phyloP scores from a whole-genome alignment of 257 asterid genomes.

The Primulina tabacum region DNA sequence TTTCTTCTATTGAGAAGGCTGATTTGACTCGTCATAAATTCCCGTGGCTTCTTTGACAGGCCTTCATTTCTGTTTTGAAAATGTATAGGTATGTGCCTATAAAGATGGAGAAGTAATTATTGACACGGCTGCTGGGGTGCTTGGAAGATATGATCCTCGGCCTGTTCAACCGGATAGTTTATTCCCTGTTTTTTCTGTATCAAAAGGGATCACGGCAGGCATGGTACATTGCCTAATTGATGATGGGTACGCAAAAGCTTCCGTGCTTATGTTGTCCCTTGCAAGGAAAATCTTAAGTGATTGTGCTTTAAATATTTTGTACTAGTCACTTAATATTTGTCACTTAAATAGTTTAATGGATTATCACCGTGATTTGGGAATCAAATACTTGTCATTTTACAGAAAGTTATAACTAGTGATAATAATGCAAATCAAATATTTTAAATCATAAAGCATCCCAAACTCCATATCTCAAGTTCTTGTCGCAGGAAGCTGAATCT shows the following conservation, averaged over 20 bases:
- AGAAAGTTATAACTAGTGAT: too few species aligned
- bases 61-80: slow-evolving; percentile 10
- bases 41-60: slow-evolving; percentile 12
- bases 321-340: not conserved
- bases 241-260: slow-evolving; percentile 59
- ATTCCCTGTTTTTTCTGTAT: slow-evolving; percentile 86
- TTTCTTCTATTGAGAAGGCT: slow-evolving; percentile 3
- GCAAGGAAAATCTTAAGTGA: slow-evolving; percentile 22
- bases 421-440: not conserved
- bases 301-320: slow-evolving; percentile 16
- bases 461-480: slow-evolving; percentile 13
- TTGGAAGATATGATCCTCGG: slow-evolving; percentile 97
- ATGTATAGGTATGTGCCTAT: slow-evolving; percentile 85
- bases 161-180: slow-evolving; percentile 98
- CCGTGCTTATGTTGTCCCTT: slow-evolving; percentile 20
- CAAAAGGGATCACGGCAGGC: slow-evolving; percentile 93
- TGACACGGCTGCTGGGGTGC: slow-evolving; percentile 96
- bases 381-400: not conserved
- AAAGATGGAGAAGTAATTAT: slow-evolving; percentile 95
- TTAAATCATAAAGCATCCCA: not conserved
- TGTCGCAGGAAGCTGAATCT: slow-evolving; percentile 75
- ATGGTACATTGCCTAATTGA: slow-evolving; percentile 94
- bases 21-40: slow-evolving; percentile 5
- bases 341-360: not conserved
- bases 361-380: not conserved